Percentiles rank a stretch among this genome's conserved stretches.
phyloP scores from a whole-genome alignment of 2,329 filamentous ascomycete genomes.

The Neophaeococcomyces aloes region DNA sequence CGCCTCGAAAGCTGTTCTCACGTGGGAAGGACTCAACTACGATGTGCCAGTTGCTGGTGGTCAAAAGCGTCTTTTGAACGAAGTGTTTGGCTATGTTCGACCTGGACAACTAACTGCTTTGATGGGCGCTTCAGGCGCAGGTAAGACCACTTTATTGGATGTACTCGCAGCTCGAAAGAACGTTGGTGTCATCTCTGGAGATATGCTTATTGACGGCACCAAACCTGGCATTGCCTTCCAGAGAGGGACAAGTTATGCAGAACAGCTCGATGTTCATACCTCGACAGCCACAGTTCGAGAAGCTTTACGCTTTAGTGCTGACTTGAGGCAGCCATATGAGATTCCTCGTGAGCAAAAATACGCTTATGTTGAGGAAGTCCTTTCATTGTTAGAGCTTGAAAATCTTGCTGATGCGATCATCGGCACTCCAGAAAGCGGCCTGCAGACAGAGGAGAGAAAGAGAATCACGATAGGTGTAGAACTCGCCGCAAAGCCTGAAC shows the following conservation, averaged over 20 bases:
- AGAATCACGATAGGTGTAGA: conserved; percentile 51
- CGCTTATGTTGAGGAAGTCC: conserved; percentile 55
- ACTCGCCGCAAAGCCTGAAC: conserved; percentile 50
- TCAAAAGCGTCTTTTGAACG: conserved; percentile 35
- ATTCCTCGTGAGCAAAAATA: conserved; percentile 51
- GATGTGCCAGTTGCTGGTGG: conserved; percentile 40
- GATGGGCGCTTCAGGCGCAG: conserved; percentile 54
- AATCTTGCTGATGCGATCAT: conserved; percentile 57
- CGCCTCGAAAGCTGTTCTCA: conserved; percentile 45
- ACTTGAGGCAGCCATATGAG: conserved; percentile 51
- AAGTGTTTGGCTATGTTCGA: conserved; percentile 40
- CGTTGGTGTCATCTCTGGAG: conserved; percentile 53
- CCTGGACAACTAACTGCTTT: conserved; percentile 41
- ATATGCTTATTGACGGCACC: conserved; percentile 52
- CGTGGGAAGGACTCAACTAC: conserved; percentile 43
- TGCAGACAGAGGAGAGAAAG: conserved; percentile 45
- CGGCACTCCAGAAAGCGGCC: conserved; percentile 48
- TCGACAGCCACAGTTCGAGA: conserved; percentile 53
- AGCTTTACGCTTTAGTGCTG: conserved; percentile 55
- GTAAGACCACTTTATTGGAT: conserved; percentile 76
- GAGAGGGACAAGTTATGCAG: conserved; percentile 53
- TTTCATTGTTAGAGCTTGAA: conserved; percentile 55
- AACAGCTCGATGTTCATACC: conserved; percentile 57
- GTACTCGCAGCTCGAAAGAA: conserved; percentile 58
- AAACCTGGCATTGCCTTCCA: conserved; percentile 51